Conservation (phyloP, 2,329 filamentous ascomycete genomes). For the Xylaria polymorpha region DNA sequence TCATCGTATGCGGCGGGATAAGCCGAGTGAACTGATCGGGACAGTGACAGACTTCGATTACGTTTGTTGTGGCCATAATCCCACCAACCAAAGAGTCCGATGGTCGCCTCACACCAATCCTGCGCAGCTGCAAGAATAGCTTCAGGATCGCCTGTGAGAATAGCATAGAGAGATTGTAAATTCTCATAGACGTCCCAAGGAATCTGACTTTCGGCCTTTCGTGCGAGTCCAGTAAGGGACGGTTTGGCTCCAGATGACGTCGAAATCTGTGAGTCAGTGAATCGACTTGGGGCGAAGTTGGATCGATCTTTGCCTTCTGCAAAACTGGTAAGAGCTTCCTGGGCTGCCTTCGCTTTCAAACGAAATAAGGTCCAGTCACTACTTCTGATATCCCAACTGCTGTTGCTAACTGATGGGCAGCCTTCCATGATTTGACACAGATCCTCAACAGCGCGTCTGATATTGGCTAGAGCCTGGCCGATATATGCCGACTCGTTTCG, state of each 20-base stretch:
- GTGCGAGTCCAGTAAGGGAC: conserved; percentile 71
- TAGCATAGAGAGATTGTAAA: conserved; percentile 81
- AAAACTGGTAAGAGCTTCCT: conserved; percentile 78
- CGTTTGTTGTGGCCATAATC: conserved; percentile 72
- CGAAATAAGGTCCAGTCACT: conserved; percentile 88
- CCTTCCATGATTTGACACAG: conserved; percentile 76
- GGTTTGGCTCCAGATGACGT: conserved; percentile 57
- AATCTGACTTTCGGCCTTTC: conserved; percentile 86
- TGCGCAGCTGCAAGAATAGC: conserved; percentile 82
- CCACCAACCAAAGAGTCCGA: conserved; percentile 92
- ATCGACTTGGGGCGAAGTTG: conserved; percentile 48
- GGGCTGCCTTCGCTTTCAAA: conserved; percentile 74
- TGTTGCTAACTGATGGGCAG: conserved; percentile 75
- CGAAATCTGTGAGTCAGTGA: conserved; percentile 50
- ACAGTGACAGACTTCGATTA: conserved; percentile 51
- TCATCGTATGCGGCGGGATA: conserved; percentile 63
- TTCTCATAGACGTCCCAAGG: conserved; percentile 93
- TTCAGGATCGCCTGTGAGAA: conserved; percentile 79
- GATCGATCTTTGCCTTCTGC: conserved; percentile 77
- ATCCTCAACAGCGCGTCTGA: conserved; percentile 76
- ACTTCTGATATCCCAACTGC: conserved; percentile 83
- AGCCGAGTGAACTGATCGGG: conserved; percentile 54
- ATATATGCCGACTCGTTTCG: conserved; percentile 75
- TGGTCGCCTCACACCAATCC: conserved; percentile 91
- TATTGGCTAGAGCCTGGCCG: conserved; percentile 80